phyloP scores from a whole-genome alignment of 805 yeast species.

The Ogataea pignaliae region DNA sequence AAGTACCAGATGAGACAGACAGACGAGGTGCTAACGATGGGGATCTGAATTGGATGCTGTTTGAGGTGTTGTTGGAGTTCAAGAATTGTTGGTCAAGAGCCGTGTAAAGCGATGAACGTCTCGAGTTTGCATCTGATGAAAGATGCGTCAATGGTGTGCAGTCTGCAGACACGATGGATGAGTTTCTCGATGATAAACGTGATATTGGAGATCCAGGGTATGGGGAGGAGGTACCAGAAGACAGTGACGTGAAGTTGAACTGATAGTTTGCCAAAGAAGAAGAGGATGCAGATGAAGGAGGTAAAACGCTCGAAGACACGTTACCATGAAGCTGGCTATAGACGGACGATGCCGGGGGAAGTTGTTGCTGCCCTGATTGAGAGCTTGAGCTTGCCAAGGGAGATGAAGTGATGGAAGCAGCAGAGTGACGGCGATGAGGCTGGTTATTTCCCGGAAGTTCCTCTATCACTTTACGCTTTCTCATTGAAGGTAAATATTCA shows the following conservation, averaged over 20 bases:
- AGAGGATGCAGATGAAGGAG: neutral
- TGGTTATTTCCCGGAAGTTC: conserved; percentile 15
- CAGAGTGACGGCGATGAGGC: conserved; percentile 30
- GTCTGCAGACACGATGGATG: conserved; percentile 29
- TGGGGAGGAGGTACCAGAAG: conserved; percentile 18
- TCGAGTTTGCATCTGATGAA: conserved; percentile 19
- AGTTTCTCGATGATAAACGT: conserved; percentile 28
- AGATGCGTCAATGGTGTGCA: conserved; percentile 25
- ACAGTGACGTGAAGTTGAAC: conserved; percentile 6
- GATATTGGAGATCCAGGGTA: conserved; percentile 29
- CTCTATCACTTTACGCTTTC: conserved; percentile 25
- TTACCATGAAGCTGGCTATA: neutral
- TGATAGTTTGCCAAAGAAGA: conserved; percentile 1
- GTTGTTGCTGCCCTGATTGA: conserved; percentile 2
- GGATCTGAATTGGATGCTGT: conserved; percentile 12
- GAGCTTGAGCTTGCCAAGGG: neutral
- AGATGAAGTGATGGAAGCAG: conserved; percentile 23
- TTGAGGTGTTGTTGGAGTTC: neutral
- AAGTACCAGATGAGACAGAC: conserved; percentile 20
- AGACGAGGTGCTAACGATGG: conserved; percentile 22
- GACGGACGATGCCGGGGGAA: conserved; percentile 2
- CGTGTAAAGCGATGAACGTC: conserved; percentile 25
- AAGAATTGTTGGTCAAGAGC: conserved; percentile 5
- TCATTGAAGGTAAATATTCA: conserved; percentile 15
- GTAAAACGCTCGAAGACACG: neutral